Base-by-base conservation (phyloP, 352 stramenopile species). In the Globisporangium radiosum region DNA sequence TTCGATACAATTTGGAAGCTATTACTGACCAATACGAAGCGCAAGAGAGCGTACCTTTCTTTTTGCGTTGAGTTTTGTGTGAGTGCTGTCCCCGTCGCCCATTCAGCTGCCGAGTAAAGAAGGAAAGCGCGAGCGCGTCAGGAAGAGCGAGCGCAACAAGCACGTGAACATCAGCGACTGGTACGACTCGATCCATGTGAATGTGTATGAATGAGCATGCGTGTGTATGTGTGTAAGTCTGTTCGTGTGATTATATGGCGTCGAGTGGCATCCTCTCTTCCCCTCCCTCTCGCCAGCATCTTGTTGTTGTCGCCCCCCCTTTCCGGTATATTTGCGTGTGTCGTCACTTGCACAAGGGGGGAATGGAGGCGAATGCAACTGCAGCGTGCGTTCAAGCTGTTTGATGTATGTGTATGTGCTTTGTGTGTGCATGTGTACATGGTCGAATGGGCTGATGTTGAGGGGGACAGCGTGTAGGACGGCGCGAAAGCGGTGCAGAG, bases 291-390 rank as follows among this genome's bases (percentile, higher is more conserved):
- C 7, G 40, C 11, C 40, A 13, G 40, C 7, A 44, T 44, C 40
- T 13, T 10, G 10, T 61, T 19, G 38, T 47, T 25, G 7, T 42
- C 43, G 25, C 44, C 54, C 43, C 54, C 14, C 40, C 10, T 47
- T 49, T 49, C 52, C 25, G 8, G 42, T 43, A 36, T 47, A 36
- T 50, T 11, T 37, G 7, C 25, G 25, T 62, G 56, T 56, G 42
- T 63, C 49, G 51, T 56, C 49, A 57, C 57, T 63, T 44, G 49
- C 48, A 25, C n/a, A 7, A 36, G n/a, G n/a, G 47, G 45, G 42
- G 37, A 54, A 44, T 9, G 37, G 55, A 17, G 1, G 19, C 37
- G 9, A 17, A 37, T 7, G 17, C 33, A 15, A 1, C 19, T 38
- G 45, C 25, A 33, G 25, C 25, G 25, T 33, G 25, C 25, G 25